A percentile compares a stretch with the other conserved stretches of the same genome.
These are phyloP conservation scores for Quercus lobata DNA, from an alignment of 331 rosid species.

Conservation along the genomic window DNA sequence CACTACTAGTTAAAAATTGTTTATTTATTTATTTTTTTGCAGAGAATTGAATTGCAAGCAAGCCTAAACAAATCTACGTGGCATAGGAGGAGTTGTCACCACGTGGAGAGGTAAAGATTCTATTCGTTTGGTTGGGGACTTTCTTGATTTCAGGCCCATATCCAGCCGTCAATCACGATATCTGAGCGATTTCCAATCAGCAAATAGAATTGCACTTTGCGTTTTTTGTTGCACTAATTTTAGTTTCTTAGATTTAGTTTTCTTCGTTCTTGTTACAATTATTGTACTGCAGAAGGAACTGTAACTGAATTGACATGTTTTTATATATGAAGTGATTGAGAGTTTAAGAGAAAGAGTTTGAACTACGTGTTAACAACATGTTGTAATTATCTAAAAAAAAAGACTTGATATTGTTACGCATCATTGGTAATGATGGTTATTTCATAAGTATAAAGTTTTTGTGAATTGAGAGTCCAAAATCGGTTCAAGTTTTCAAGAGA, in stretches of 20 bases:
- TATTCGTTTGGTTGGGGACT: not conserved
- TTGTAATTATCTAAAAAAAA: no score
- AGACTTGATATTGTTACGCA: no score
- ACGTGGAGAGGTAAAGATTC: not conserved
- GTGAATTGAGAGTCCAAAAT: no score
- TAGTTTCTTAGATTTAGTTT: not conserved
- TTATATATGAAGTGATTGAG: no score
- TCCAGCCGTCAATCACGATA: conserved; percentile 36
- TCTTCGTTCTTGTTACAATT: not conserved
- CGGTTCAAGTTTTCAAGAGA: rapidly evolving
- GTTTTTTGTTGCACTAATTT: not conserved
- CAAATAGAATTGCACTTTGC: not conserved
- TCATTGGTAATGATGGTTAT: rapidly evolving
- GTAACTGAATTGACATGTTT: no score
- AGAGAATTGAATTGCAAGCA: not conserved
- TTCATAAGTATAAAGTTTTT: no score
- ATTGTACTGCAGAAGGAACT: rapidly evolving
- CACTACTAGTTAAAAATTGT: no score
- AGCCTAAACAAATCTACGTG: not conserved
- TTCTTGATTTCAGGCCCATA: conserved; percentile 20
- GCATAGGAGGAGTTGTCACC: not conserved
- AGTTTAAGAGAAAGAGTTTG: rapidly evolving
- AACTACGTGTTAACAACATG: rapidly evolving
- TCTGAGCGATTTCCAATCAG: not conserved
- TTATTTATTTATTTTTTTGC: not conserved